Evolutionary conservation across 2,329 filamentous ascomycete genomes (phyloP).

Genomic region (Leptodontidium sp.): DNA sequence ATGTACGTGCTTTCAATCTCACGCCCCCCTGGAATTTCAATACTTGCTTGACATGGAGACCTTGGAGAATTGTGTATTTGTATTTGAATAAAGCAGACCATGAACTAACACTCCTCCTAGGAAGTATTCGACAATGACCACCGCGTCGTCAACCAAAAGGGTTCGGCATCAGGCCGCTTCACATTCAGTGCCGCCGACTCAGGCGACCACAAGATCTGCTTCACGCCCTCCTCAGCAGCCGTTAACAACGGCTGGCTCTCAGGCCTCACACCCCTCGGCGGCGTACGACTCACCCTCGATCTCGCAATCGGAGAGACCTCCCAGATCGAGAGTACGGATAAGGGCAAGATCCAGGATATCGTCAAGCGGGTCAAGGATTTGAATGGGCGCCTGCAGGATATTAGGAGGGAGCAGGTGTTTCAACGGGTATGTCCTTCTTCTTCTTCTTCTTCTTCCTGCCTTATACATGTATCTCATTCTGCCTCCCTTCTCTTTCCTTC

Average conservation of each 20-base stretch:
- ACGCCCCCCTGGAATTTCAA: not conserved
- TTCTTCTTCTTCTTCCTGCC: conserved; percentile 12
- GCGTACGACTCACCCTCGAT: conserved; percentile 86
- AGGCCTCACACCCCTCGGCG: conserved; percentile 70
- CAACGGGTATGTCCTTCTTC: conserved; percentile 71
- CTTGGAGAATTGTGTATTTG: not conserved
- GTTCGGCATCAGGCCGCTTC: conserved; percentile 80
- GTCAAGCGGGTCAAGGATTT: conserved; percentile 88
- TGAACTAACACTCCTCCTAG: conserved; percentile 48
- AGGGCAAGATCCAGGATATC: conserved; percentile 90
- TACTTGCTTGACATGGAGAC: not conserved
- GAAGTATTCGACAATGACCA: conserved; percentile 98
- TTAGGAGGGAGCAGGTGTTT: conserved; percentile 94
- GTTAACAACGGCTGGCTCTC: conserved; percentile 78
- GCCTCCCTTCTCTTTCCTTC: no score
- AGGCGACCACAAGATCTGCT: conserved; percentile 97
- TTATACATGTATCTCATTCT: no score
- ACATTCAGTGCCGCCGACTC: conserved; percentile 94
- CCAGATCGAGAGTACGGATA: conserved; percentile 92
- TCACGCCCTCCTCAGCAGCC: conserved; percentile 81
- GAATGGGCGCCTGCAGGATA: conserved; percentile 86
- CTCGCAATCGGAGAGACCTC: conserved; percentile 94
- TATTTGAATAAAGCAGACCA: not conserved
- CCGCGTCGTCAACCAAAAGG: conserved; percentile 89
- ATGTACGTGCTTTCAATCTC: conserved; percentile 59